Evolutionary conservation across 352 stramenopile species (phyloP).

Genomic region (Peronospora tabacina): DNA sequence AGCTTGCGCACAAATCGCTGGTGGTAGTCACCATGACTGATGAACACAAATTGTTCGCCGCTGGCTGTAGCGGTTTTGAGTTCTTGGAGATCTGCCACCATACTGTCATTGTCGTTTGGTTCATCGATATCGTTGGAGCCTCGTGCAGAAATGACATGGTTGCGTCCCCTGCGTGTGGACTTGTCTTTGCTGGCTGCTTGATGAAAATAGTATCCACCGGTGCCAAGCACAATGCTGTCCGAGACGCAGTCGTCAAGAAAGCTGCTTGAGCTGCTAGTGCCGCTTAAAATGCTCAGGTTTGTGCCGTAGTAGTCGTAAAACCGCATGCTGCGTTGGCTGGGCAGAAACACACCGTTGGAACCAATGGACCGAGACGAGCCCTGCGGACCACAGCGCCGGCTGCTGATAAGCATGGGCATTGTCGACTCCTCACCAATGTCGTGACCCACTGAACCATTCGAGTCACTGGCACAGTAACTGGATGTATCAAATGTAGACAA

Average conservation of each 20-base stretch:
- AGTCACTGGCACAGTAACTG: slow-evolving; percentile 30
- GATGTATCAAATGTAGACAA: slow-evolving; percentile 27
- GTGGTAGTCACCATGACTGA: slow-evolving; percentile 73
- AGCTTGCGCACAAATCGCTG: slow-evolving; percentile 62
- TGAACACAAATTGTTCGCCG: slow-evolving; percentile 77
- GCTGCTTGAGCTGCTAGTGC: slow-evolving; percentile 40
- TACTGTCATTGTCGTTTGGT: slow-evolving; percentile 33
- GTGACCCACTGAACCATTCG: slow-evolving; percentile 24
- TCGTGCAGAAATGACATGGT: slow-evolving; percentile 12
- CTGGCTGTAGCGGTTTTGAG: slow-evolving; percentile 41
- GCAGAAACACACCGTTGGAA: slow-evolving; percentile 19
- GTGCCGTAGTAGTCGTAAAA: slow-evolving; percentile 29
- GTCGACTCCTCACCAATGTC: slow-evolving; percentile 16
- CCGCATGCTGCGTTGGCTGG: slow-evolving; percentile 24
- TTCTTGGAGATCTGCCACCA: slow-evolving; percentile 55
- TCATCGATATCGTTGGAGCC: slow-evolving; percentile 16
- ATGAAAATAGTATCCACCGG: slow-evolving; percentile 68
- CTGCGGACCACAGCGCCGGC: slow-evolving; percentile 14
- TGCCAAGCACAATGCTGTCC: slow-evolving; percentile 60
- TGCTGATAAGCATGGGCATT: slow-evolving; percentile 22
- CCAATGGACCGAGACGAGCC: slow-evolving; percentile 27
- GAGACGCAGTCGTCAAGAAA: slow-evolving; percentile 43
- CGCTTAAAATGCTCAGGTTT: slow-evolving; percentile 35
- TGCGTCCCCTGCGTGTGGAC: slow-evolving; percentile 13
- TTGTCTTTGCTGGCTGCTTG: slow-evolving; percentile 24